Evolutionary conservation across 2,329 filamentous ascomycete species (phyloP).

Genomic region (Diaporthe helianthi): DNA sequence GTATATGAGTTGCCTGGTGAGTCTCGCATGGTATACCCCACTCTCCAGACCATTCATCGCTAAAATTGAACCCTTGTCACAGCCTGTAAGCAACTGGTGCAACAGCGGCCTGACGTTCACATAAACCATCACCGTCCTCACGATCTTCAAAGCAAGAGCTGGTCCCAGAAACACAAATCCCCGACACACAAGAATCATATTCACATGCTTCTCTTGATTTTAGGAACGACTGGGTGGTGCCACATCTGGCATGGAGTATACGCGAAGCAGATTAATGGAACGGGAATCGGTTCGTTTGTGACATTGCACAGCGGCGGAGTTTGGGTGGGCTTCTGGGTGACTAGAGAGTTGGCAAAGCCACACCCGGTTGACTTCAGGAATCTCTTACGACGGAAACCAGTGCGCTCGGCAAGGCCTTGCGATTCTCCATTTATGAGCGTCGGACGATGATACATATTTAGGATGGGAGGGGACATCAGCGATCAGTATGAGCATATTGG

Average conservation of each 20-base stretch:
- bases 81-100: constrained; percentile 75
- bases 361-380: not conserved
- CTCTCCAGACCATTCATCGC: constrained; percentile 37
- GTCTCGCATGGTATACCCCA: constrained; percentile 47
- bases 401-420: not conserved
- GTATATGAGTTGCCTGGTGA: constrained; percentile 89
- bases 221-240: not conserved
- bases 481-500: not conserved
- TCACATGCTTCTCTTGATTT: not conserved
- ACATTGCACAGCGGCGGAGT: constrained; percentile 39
- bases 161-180: constrained; percentile 6
- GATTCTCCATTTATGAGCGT: not conserved
- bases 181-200: not conserved
- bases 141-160: constrained; percentile 38
- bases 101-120: constrained; percentile 49
- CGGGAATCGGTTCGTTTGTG: not conserved
- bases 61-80: not conserved
- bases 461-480: not conserved
- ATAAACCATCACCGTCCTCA: constrained; percentile 36
- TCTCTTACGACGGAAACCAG: not conserved
- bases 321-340: constrained; percentile 19
- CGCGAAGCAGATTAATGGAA: not conserved
- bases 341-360: not conserved
- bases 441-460: not conserved
- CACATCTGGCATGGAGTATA: not conserved